These are phyloP conservation scores for Saccharomycopsis guyanensis DNA, from an alignment of 805 yeast species.

Conservation along the genomic window DNA sequence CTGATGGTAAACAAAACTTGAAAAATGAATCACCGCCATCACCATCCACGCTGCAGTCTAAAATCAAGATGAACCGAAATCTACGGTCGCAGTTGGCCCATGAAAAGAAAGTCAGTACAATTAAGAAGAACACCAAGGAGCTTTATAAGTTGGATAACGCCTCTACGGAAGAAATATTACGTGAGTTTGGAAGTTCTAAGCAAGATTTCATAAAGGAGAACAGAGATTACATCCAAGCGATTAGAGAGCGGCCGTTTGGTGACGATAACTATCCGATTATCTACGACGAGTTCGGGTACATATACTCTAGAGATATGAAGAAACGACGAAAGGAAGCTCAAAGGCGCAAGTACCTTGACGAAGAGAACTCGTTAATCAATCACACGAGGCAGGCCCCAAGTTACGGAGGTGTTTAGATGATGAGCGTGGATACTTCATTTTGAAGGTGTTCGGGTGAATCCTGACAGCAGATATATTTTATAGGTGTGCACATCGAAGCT, in stretches of 20 bases:
- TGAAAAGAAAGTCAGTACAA: slow-evolving; percentile 16
- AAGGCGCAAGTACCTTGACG: slow-evolving; percentile 13
- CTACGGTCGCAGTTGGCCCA: slow-evolving; percentile 13
- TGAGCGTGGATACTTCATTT: no score
- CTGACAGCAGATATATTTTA: no score
- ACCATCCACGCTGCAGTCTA: background rate
- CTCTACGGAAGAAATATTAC: slow-evolving; percentile 5
- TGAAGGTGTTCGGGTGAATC: no score
- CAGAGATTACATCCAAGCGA: slow-evolving; percentile 29
- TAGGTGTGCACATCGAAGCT: no score
- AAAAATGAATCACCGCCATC: background rate
- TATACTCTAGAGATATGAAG: slow-evolving; percentile 24
- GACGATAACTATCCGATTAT: slow-evolving; percentile 38
- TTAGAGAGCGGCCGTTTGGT: slow-evolving; percentile 30
- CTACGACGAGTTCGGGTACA: slow-evolving; percentile 26
- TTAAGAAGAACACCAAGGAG: slow-evolving; percentile 14
- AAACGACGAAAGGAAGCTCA: slow-evolving; percentile 25
- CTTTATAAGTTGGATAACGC: slow-evolving; percentile 6
- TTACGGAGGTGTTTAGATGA: background rate
- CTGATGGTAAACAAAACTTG: no score
- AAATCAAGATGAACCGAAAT: slow-evolving; percentile 7
- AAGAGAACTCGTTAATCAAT: background rate
- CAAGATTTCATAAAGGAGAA: slow-evolving; percentile 32
- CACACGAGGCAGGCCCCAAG: background rate
- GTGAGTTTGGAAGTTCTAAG: slow-evolving; percentile 12